A percentile compares a stretch with the other conserved stretches of the same genome.
Conservation (phyloP, 768 basidiomycete genomes). For the Boletus vermiculosoides region DNA sequence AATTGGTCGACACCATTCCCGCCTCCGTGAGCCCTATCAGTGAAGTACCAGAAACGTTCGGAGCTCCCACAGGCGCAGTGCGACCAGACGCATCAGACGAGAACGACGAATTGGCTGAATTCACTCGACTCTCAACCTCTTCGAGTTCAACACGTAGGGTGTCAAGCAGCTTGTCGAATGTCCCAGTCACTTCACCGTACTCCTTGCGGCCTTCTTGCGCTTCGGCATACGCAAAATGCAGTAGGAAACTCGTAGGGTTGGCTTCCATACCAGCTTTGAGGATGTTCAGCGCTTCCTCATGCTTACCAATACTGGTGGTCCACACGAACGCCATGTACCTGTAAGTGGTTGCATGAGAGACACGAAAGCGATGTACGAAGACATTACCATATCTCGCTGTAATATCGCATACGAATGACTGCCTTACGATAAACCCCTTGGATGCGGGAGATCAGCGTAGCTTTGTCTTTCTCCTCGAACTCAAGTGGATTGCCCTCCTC, state of each 20-base stretch:
- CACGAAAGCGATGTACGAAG: not conserved
- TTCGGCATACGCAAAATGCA: conserved; percentile 90
- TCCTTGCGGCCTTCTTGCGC: conserved; percentile 62
- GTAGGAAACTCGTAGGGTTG: conserved; percentile 82
- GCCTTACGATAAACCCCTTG: conserved; percentile 87
- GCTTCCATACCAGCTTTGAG: conserved; percentile 86
- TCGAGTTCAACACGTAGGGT: conserved; percentile 66
- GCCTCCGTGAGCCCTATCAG: conserved; percentile 24
- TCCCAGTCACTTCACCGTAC: conserved; percentile 62
- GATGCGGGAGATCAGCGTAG: conserved; percentile 64
- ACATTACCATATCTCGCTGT: conserved; percentile 87
- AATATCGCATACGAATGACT: conserved; percentile 89
- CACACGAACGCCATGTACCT: conserved; percentile 93
- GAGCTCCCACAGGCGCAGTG: conserved; percentile 24
- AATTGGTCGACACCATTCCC: conserved; percentile 38
- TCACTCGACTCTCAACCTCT: conserved; percentile 46
- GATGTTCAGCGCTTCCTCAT: conserved; percentile 78
- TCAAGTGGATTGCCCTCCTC: conserved; percentile 94
- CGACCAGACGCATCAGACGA: conserved; percentile 36
- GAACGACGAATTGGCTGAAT: conserved; percentile 39
- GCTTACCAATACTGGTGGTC: conserved; percentile 69
- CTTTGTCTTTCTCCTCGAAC: conserved; percentile 80
- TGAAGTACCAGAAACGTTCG: conserved; percentile 12
- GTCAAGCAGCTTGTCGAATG: conserved; percentile 72
- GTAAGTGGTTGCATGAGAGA: conserved; percentile 11